Evolutionary conservation across 441 rosid genomes (phyloP).

Genomic region (Syzygium malaccense): DNA sequence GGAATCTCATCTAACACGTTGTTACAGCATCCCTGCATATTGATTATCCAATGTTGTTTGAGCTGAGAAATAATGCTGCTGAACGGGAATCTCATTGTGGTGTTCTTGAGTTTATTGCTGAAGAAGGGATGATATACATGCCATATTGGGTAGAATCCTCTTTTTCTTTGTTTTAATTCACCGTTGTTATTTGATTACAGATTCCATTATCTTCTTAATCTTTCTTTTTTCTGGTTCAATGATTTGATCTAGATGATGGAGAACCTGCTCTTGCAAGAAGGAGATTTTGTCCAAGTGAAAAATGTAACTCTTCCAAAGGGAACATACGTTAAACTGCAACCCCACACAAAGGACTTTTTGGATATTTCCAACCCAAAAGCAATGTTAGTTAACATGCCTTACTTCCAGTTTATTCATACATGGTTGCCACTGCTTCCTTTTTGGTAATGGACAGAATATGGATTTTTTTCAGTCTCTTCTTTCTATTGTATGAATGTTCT

Average conservation of each 20-base stretch:
- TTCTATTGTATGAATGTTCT: not conserved
- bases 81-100: slow-evolving; percentile 93
- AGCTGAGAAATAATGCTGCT: slow-evolving; percentile 67
- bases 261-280: slow-evolving; percentile 82
- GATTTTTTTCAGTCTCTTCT: not conserved
- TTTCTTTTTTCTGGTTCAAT: not conserved
- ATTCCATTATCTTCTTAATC: not conserved
- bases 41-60: slow-evolving; percentile 97
- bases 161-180: not conserved
- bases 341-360: slow-evolving; percentile 80
- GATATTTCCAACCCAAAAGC: slow-evolving; percentile 96
- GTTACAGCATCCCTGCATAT: slow-evolving; percentile 82
- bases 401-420: not conserved
- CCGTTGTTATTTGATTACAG: not conserved
- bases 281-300: slow-evolving; percentile 67
- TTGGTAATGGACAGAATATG: not conserved
- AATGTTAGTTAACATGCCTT: slow-evolving; percentile 44
- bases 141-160: slow-evolving; percentile 75
- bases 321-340: slow-evolving; percentile 83
- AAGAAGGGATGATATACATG: slow-evolving; percentile 98
- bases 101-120: slow-evolving; percentile 94
- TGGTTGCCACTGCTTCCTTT: not conserved
- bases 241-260: slow-evolving; percentile 78
- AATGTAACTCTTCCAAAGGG: slow-evolving; percentile 88
- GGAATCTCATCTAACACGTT: slow-evolving; percentile 9